A percentile compares a stretch with the other conserved stretches of the same genome.
Evolutionary conservation across 108 stramenopile genomes (phyloP).

Genomic region (Nitzschia putrida): DNA sequence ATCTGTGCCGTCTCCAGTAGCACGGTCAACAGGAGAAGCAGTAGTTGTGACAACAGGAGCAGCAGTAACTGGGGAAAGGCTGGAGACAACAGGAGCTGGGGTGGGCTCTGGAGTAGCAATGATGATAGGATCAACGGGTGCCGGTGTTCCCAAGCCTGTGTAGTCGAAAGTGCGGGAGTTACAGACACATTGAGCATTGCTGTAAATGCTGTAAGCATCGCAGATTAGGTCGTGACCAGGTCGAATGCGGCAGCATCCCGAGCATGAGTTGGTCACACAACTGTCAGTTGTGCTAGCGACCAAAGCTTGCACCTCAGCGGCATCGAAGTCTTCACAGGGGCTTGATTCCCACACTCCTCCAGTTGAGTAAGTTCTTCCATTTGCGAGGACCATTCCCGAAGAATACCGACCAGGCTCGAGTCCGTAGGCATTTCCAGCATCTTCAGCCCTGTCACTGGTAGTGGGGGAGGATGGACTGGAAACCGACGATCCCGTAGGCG

Average conservation of each 20-base stretch:
- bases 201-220: background rate
- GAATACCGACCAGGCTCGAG: background rate
- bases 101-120: background rate
- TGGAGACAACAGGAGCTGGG: background rate
- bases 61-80: background rate
- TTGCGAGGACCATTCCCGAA: background rate
- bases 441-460: background rate
- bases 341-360: background rate
- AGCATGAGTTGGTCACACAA: slow-evolving; percentile 1
- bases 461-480: too few relatives aligned
- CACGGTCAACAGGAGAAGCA: background rate
- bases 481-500: too few relatives aligned
- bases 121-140: background rate
- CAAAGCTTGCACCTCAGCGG: background rate
- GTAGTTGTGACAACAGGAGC: background rate
- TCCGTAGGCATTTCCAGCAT: background rate
- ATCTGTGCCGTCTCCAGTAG: background rate
- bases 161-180: background rate
- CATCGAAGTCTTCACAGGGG: background rate
- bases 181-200: background rate
- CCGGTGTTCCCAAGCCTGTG: background rate
- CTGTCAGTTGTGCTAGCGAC: background rate
- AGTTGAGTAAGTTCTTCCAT: background rate
- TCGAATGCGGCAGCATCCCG: slow-evolving; percentile 3
- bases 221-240: background rate